Evolutionary conservation across 2,329 filamentous ascomycete species (phyloP), one percentile per base, ranked within the genome.

Genomic region (Colletotrichum truncatum): DNA sequence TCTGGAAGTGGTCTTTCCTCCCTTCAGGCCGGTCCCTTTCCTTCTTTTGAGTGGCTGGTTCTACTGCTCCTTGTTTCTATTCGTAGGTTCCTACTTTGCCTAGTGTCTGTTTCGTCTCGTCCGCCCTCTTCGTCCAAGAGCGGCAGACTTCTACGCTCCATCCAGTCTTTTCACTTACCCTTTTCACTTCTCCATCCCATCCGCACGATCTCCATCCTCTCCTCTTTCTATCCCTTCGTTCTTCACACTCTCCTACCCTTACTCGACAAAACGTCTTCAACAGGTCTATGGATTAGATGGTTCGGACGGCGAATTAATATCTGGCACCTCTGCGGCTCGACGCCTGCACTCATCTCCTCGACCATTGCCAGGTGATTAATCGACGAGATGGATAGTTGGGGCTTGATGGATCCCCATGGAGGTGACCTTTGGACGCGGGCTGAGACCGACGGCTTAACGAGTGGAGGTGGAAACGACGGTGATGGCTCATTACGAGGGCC

Each of bases 61-160:
- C 67, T 68, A 72, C 69, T 70, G 70, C 57, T 69, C 70, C 70
- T 73, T 73, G 73, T 77, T 76, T 75, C 73, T 74, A 69, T 75
- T 74, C 73, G 72, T 71, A 68, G 67, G 48, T 70, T 70, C 70
- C 71, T 63, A 69, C 64, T 70, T 69, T 67, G 69, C 70, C 69
- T 74, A 74, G 75, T 77, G 75, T 72, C 75, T 80, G 77, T 81
- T 81, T 82, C 80, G 79, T 79, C 78, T 76, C 71, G 75, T 77
- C 77, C 75, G 72, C 78, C 74, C 75, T 73, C 67, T 68, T 59
- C 57, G 61, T 64, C 63, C 67, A 64, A 52, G 58, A 56, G 55
- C 56, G 46, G 43, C 46, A 57, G 30, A 61, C 61, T 46, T 51
- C 23, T 48, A 56, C 66, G 39, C 30, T 61, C 64, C 39, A 55